A percentile compares a stretch with the other conserved stretches of the same genome.
phyloP scores from a whole-genome alignment of 192 early-diverging fungal species.

The Cetraspora pellucida region DNA sequence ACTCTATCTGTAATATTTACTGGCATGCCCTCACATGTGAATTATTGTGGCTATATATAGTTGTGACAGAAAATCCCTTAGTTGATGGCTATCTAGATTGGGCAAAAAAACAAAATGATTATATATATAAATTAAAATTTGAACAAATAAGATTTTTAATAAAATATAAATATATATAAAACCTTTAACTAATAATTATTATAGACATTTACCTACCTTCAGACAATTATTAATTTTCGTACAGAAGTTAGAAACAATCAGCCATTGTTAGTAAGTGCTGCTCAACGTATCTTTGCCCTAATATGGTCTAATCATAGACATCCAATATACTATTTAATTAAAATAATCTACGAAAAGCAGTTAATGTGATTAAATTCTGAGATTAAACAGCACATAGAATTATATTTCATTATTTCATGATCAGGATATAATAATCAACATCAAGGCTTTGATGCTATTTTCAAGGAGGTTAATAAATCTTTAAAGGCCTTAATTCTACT shows the following conservation, averaged over 20 bases:
- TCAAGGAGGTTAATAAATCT: too few species aligned
- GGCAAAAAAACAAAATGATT: constrained; percentile 25
- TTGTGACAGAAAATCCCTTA: constrained; percentile 5
- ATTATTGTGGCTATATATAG: constrained; percentile 25
- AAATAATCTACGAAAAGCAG: neutral
- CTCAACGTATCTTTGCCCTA: neutral
- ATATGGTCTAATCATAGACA: constrained; percentile 1
- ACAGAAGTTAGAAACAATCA: constrained; percentile 20
- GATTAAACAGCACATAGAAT: too few species aligned
- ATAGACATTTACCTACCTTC: constrained; percentile 11
- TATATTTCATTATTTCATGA: too few species aligned
- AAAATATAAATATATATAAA: too few species aligned
- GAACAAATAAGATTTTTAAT: constrained; percentile 1
- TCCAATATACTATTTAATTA: constrained; percentile 3
- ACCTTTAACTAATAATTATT: too few species aligned
- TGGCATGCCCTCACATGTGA: constrained; percentile 17
- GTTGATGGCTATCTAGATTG: constrained; percentile 22
- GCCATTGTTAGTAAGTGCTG: constrained; percentile 1
- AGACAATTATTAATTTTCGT: constrained; percentile 29
- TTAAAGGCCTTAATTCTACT: too few species aligned
- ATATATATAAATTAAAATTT: constrained; percentile 23
- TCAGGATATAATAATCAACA: too few species aligned
- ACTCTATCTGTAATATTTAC: too few species aligned
- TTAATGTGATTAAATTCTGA: neutral
- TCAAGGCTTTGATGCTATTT: too few species aligned